A percentile compares a stretch with the other conserved stretches of the same genome.
Evolutionary conservation across 1,284 basidiomycete species (phyloP).

Genomic region (Apiotrichum gracile): DNA sequence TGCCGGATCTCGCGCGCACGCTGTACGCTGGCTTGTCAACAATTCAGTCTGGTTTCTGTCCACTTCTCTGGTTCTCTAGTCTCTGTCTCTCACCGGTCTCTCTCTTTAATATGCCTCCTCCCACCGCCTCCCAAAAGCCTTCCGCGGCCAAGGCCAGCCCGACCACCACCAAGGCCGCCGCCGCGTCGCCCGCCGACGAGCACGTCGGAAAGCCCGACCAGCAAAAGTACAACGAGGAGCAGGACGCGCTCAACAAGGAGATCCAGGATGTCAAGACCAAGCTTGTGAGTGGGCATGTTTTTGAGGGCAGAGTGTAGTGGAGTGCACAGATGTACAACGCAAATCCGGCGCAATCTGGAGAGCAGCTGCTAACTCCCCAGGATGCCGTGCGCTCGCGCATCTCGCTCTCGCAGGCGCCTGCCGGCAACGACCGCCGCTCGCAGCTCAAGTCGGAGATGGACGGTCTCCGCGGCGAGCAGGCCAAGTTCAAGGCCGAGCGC

Average conservation of each 20-base stretch:
- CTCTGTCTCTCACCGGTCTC: background rate
- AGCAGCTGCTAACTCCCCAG: conserved; percentile 48
- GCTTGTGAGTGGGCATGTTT: conserved; percentile 56
- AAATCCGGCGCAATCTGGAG: background rate
- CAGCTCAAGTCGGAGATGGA: conserved; percentile 79
- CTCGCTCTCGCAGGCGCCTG: conserved; percentile 55
- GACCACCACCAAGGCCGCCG: conserved; percentile 8
- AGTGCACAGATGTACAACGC: background rate
- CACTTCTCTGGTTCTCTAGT: background rate
- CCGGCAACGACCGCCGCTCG: conserved; percentile 56
- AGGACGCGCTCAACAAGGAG: conserved; percentile 71
- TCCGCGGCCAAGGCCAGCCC: conserved; percentile 22
- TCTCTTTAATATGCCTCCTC: conserved; percentile 38
- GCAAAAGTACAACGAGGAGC: conserved; percentile 69
- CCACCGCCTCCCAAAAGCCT: conserved; percentile 42
- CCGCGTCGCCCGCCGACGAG: conserved; percentile 42
- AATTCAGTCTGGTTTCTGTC: too few species aligned
- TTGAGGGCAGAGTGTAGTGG: background rate
- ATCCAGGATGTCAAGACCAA: conserved; percentile 74
- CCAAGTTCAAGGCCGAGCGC: conserved; percentile 65
- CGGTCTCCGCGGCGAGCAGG: conserved; percentile 70
- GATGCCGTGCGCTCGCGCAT: conserved; percentile 74
- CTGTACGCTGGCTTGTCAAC: too few species aligned
- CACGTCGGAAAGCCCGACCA: conserved; percentile 70
- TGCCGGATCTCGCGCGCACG: too few species aligned